Percentiles rank a stretch among this genome's conserved stretches.
phyloP scores from a whole-genome alignment of 2,329 filamentous ascomycete species.

The Hymenoscyphus infarciens region DNA sequence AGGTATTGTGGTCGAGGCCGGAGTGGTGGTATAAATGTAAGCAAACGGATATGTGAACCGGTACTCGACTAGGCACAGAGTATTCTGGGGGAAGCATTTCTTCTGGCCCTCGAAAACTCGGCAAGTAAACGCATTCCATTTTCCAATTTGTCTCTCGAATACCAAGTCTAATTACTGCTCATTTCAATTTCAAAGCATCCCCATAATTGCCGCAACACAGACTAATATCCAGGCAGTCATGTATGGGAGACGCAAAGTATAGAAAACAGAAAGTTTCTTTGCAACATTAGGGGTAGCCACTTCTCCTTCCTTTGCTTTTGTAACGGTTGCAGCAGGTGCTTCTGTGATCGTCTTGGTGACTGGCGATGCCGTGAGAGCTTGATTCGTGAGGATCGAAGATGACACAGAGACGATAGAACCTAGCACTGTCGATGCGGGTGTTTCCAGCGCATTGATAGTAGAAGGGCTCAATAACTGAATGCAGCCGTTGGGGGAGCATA shows the following conservation, averaged over 20 bases:
- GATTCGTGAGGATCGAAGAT: neutral
- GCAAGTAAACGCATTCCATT: neutral
- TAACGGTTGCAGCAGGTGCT: conserved; percentile 24
- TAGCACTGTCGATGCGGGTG: neutral
- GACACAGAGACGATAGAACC: conserved; percentile 4
- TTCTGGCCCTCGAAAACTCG: too few relatives aligned
- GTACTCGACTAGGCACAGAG: neutral
- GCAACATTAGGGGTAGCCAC: conserved; percentile 19
- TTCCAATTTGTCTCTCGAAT: neutral
- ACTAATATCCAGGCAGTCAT: conserved; percentile 19
- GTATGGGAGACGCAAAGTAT: conserved; percentile 20
- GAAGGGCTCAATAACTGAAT: conserved; percentile 18
- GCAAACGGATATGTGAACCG: too few relatives aligned
- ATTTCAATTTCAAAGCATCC: conserved; percentile 19
- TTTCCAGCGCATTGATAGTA: conserved; percentile 9
- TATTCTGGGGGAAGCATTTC: neutral
- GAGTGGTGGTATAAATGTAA: too few relatives aligned
- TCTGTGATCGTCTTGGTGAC: conserved; percentile 21
- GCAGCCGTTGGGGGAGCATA: conserved; percentile 29
- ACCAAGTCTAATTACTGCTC: neutral
- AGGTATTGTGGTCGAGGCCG: too few relatives aligned
- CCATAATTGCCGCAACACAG: conserved; percentile 26
- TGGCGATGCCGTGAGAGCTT: conserved; percentile 12
- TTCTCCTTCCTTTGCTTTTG: conserved; percentile 29
- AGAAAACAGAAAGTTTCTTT: conserved; percentile 13